Conservation (phyloP, 371 early-diverging fungal species). For the Mucor velutinosus region DNA sequence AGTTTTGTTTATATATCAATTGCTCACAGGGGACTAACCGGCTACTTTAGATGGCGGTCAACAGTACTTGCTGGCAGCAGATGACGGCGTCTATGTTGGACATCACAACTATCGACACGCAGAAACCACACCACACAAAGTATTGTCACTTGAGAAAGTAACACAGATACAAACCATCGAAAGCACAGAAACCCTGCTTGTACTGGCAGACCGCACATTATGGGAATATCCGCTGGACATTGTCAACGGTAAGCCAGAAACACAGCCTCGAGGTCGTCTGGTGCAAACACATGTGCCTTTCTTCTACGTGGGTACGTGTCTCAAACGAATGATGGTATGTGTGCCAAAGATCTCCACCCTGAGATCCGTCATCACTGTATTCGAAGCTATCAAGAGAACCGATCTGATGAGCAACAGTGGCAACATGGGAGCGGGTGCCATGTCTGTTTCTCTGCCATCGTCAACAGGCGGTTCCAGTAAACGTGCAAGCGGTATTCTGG, state of each 20-base stretch:
- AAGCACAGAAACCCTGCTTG: conserved; percentile 34
- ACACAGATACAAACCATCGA: conserved; percentile 47
- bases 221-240: conserved; percentile 46
- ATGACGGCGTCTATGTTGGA: conserved; percentile 49
- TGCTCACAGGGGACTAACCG: too few species aligned
- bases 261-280: conserved; percentile 33
- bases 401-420: neutral
- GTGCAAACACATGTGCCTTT: conserved; percentile 44
- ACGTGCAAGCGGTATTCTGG: neutral
- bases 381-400: conserved; percentile 26
- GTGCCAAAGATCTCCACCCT: conserved; percentile 41
- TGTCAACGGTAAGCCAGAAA: conserved; percentile 35
- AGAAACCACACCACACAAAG: conserved; percentile 30
- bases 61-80: conserved; percentile 45
- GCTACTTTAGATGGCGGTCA: conserved; percentile 39
- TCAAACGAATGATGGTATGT: conserved; percentile 41
- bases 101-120: conserved; percentile 20
- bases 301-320: conserved; percentile 40
- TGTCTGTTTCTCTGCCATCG: neutral
- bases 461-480: conserved; percentile 10
- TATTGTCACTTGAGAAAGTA: conserved; percentile 32
- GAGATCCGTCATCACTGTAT: conserved; percentile 35
- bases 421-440: neutral
- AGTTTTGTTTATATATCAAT: too few species aligned
- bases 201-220: conserved; percentile 38